These are phyloP conservation scores for Thinopyrum elongatum DNA, from an alignment of 176 grass and related monocot species.

Conservation along the genomic window DNA sequence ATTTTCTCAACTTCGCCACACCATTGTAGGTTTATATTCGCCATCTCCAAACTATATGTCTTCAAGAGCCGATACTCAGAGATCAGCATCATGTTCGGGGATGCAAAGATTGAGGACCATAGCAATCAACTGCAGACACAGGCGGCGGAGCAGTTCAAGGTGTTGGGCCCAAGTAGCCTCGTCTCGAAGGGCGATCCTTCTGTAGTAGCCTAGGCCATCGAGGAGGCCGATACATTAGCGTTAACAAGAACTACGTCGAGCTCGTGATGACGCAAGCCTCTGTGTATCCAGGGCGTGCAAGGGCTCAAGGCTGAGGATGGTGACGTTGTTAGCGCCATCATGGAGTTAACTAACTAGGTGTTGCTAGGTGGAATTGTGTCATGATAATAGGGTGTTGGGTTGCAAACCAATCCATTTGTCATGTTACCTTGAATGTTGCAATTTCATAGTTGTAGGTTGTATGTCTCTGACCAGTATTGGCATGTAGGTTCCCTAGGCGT, in stretches of 20 bases:
- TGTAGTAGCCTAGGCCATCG: not conserved
- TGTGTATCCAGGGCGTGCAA: constrained; percentile 23
- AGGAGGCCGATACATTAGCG: constrained; percentile 7
- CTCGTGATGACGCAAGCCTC: constrained; percentile 27
- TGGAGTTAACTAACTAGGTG: constrained; percentile 33
- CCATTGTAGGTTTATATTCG: constrained; percentile 3
- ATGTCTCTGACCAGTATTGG: too few species aligned
- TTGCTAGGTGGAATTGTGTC: not conserved
- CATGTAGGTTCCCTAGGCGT: too few species aligned
- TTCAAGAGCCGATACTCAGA: constrained; percentile 26
- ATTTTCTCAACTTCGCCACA: not conserved
- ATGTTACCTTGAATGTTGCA: not conserved
- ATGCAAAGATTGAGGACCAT: constrained; percentile 30
- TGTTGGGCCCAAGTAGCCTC: not conserved
- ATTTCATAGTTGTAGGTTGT: not conserved
- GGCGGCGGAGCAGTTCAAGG: constrained; percentile 12
- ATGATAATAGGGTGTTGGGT: not conserved
- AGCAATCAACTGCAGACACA: constrained; percentile 15
- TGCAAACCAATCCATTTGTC: not conserved
- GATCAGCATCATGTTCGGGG: constrained; percentile 6
- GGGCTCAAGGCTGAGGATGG: constrained; percentile 17
- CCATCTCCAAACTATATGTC: constrained; percentile 29
- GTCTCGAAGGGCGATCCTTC: not conserved
- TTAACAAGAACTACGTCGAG: constrained; percentile 29
- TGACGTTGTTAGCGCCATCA: constrained; percentile 21